phyloP scores from a whole-genome alignment of 2,329 filamentous ascomycete species.

The Pochonia chlamydosporia region DNA sequence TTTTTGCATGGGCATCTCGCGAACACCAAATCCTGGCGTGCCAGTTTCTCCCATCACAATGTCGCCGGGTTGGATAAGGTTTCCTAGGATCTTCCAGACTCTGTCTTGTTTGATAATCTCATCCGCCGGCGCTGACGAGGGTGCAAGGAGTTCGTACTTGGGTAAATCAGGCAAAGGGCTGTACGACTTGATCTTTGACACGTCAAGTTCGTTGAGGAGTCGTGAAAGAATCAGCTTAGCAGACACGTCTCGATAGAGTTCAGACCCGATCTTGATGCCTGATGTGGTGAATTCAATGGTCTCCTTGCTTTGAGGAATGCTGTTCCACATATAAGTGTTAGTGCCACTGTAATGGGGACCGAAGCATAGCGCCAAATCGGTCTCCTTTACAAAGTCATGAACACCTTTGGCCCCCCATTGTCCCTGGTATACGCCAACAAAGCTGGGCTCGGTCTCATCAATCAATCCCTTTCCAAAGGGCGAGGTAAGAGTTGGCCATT shows the following conservation, averaged over 20 bases:
- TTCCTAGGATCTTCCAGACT: conserved; percentile 40
- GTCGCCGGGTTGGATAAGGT: conserved; percentile 44
- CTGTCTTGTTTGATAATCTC: conserved; percentile 29
- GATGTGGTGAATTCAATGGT: conserved; percentile 28
- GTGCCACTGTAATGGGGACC: conserved; percentile 41
- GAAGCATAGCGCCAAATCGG: conserved; percentile 40
- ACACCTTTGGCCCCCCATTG: conserved; percentile 27
- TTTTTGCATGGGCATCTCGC: conserved; percentile 42
- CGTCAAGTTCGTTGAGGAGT: conserved; percentile 17
- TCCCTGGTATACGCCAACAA: conserved; percentile 43
- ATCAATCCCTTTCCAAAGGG: conserved; percentile 45
- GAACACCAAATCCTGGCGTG: conserved; percentile 49
- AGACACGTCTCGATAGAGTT: conserved; percentile 24
- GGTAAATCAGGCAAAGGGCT: conserved; percentile 21
- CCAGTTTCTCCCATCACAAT: conserved; percentile 54
- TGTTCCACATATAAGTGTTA: conserved; percentile 35
- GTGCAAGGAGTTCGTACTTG: conserved; percentile 13
- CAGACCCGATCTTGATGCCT: conserved; percentile 22
- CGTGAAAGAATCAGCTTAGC: conserved; percentile 14
- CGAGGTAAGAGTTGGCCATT: conserved; percentile 41
- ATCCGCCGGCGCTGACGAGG: not conserved
- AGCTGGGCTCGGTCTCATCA: conserved; percentile 39
- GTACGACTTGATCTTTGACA: conserved; percentile 17
- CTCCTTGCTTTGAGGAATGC: conserved; percentile 26
- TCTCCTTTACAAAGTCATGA: conserved; percentile 30